These are phyloP conservation scores for Cystobasidium ongulense DNA, from an alignment of 768 basidiomycete genomes.

Conservation along the genomic window DNA sequence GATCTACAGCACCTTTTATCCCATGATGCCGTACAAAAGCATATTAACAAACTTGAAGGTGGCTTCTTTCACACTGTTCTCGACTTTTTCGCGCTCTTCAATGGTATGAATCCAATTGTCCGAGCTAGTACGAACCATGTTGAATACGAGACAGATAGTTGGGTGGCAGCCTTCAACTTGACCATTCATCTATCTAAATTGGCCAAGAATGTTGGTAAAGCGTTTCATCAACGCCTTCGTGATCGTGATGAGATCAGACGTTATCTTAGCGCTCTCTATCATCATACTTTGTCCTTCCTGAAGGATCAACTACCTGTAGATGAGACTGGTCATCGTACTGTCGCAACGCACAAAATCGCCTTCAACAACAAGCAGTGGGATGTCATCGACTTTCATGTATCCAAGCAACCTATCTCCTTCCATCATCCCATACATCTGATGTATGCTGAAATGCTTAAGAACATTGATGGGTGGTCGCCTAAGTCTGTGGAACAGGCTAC, in stretches of 20 bases:
- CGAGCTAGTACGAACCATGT: slow-evolving; percentile 73
- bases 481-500: slow-evolving; percentile 52
- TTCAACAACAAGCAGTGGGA: slow-evolving; percentile 54
- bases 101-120: slow-evolving; percentile 84
- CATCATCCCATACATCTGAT: slow-evolving; percentile 90
- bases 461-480: slow-evolving; percentile 51
- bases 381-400: slow-evolving; percentile 43
- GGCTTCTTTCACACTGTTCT: slow-evolving; percentile 56
- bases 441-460: slow-evolving; percentile 75
- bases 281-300: not conserved
- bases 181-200: slow-evolving; percentile 80
- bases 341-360: slow-evolving; percentile 50
- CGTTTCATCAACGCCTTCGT: slow-evolving; percentile 56
- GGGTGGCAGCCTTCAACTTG: slow-evolving; percentile 94
- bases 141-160: slow-evolving; percentile 92
- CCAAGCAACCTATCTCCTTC: slow-evolving; percentile 77
- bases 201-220: slow-evolving; percentile 80
- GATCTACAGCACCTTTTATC: slow-evolving; percentile 61
- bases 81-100: slow-evolving; percentile 71
- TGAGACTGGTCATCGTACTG: not conserved
- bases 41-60: slow-evolving; percentile 54
- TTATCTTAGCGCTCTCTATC: not conserved
- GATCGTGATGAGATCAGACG: not conserved
- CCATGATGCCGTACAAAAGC: slow-evolving; percentile 60
- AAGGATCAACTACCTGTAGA: not conserved